Conservation (phyloP, 345 rosid genomes). For the Eucalyptus virginea region DNA sequence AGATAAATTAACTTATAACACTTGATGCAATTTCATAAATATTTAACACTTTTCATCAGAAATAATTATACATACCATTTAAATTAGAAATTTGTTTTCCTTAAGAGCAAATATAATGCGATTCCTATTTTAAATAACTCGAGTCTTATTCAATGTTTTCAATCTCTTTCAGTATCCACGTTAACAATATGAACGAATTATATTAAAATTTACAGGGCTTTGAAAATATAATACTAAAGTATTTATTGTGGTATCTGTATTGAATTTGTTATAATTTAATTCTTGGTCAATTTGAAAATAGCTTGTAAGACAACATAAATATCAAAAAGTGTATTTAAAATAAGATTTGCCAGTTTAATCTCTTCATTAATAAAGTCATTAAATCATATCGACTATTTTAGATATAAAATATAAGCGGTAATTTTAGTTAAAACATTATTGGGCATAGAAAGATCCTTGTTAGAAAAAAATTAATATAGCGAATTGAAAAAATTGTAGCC, state of each 20-base stretch:
- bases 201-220: rapidly evolving
- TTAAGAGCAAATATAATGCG: background rate
- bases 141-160: too few relatives aligned
- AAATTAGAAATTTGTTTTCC: too few relatives aligned
- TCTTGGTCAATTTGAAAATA: background rate
- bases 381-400: background rate
- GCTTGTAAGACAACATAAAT: background rate
- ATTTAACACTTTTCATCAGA: too few relatives aligned
- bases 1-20: too few relatives aligned
- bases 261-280: background rate
- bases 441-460: background rate
- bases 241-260: background rate
- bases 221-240: too few relatives aligned
- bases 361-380: background rate
- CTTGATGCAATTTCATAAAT: too few relatives aligned
- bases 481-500: background rate
- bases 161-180: background rate
- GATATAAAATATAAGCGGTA: background rate
- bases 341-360: background rate
- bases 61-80: too few relatives aligned
- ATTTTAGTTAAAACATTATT: background rate
- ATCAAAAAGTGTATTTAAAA: background rate
- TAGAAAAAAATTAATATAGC: background rate
- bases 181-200: background rate
- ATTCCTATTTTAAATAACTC: background rate